A percentile compares a stretch with the other conserved stretches of the same genome.
Evolutionary conservation across 2,329 filamentous ascomycete genomes (phyloP).

Genomic region (Scopulariopsis brevicaulis): DNA sequence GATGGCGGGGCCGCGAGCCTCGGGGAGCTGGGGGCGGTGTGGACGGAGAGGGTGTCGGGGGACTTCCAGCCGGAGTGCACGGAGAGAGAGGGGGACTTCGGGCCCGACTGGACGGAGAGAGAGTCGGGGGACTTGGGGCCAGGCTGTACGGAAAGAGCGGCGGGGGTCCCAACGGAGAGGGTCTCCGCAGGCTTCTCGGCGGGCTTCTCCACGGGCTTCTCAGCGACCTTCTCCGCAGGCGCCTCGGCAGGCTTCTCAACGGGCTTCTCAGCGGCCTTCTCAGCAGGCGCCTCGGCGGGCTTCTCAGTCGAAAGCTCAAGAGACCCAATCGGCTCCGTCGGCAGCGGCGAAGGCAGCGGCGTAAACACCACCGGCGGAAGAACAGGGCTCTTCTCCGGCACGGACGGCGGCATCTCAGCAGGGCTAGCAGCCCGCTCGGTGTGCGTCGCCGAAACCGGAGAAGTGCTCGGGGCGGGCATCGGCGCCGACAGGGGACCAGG

Average conservation of each 20-base stretch:
- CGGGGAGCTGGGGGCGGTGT: no score
- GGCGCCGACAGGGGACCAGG: constrained; percentile 13
- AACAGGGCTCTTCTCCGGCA: background rate
- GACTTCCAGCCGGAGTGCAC: no score
- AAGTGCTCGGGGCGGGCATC: constrained; percentile 4
- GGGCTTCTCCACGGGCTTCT: background rate
- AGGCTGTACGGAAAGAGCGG: background rate
- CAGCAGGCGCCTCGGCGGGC: background rate
- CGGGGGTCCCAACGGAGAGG: background rate
- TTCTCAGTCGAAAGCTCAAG: background rate
- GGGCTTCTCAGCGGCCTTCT: background rate
- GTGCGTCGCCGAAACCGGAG: background rate
- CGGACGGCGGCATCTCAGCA: background rate
- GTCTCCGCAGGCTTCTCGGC: background rate
- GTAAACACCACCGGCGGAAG: background rate
- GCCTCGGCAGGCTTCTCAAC: background rate
- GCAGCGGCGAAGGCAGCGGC: background rate
- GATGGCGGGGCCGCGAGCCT: no score
- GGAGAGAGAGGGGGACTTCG: no score
- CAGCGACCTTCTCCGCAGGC: no score
- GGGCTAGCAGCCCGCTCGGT: background rate
- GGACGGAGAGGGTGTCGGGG: no score
- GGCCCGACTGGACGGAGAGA: no score
- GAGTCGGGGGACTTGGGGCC: no score
- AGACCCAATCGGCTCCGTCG: background rate